Conservation (phyloP, 1,284 basidiomycete genomes). For the Leccinum angustisporum region DNA sequence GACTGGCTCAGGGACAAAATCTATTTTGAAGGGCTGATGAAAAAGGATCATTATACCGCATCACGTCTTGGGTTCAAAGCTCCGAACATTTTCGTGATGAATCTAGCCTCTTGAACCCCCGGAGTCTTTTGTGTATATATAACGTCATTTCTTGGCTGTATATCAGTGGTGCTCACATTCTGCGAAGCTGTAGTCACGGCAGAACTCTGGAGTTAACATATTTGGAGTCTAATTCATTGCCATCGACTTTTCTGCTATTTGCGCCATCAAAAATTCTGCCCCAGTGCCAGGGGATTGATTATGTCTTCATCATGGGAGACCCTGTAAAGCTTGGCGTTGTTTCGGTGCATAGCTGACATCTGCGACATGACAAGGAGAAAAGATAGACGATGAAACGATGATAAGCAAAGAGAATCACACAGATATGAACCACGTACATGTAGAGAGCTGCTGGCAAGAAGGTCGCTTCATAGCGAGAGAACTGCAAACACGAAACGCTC, state of each 20-base stretch:
- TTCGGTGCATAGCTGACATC: conserved; percentile 52
- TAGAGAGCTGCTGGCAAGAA: background rate
- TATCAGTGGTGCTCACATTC: background rate
- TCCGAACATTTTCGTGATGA: conserved; percentile 74
- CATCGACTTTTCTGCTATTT: background rate
- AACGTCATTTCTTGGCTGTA: conserved; percentile 9
- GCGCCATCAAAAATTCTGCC: conserved; percentile 16
- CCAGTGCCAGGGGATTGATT: conserved; percentile 53
- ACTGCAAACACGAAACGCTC: background rate
- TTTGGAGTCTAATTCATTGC: background rate
- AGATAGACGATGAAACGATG: background rate
- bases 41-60: conserved; percentile 57
- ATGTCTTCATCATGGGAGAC: conserved; percentile 50
- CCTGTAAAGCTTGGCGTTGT: conserved; percentile 71
- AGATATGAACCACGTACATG: background rate
- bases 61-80: conserved; percentile 70
- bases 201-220: background rate
- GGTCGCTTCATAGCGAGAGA: background rate
- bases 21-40: conserved; percentile 65
- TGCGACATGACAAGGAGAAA: conserved; percentile 9
- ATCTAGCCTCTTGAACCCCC: conserved; percentile 29
- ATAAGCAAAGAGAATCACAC: background rate
- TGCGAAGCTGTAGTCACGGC: background rate
- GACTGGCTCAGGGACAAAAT: conserved; percentile 75
- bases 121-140: conserved; percentile 3